phyloP scores from a whole-genome alignment of 2,329 filamentous ascomycete genomes.

The Nigrospora oryzae region DNA sequence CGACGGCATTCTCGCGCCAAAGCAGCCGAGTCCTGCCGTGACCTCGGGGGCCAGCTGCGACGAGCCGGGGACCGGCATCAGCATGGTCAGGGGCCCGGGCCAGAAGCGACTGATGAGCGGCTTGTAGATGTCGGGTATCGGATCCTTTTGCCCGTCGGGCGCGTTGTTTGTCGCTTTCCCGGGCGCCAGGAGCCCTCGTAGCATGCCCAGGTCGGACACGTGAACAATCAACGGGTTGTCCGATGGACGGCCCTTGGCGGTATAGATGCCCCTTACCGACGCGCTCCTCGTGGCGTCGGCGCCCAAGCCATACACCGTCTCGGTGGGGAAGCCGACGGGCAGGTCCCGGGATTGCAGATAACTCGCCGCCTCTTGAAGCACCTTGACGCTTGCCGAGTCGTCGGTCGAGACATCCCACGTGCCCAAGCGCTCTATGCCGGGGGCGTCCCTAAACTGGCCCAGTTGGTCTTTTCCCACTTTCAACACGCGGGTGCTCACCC shows the following conservation, averaged over 20 bases:
- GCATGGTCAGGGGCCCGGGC: conserved; percentile 88
- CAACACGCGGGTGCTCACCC: conserved; percentile 13
- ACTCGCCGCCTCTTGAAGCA: conserved; percentile 55
- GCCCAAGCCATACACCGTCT: conserved; percentile 96
- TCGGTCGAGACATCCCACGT: conserved; percentile 16
- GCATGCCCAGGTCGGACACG: conserved; percentile 71
- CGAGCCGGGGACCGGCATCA: conserved; percentile 65
- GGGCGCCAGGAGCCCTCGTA: conserved; percentile 50
- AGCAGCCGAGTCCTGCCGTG: conserved; percentile 74
- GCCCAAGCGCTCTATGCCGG: conserved; percentile 12
- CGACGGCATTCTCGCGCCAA: conserved; percentile 84
- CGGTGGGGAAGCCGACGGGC: conserved; percentile 92
- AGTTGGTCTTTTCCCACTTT: conserved; percentile 12
- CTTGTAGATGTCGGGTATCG: conserved; percentile 67
- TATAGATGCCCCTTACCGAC: conserved; percentile 86
- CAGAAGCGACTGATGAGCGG: conserved; percentile 77
- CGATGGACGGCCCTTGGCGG: conserved; percentile 79
- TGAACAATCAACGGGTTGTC: conserved; percentile 97
- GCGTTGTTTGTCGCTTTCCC: conserved; percentile 12
- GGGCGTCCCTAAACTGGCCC: conserved; percentile 15
- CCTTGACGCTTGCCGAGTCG: conserved; percentile 11
- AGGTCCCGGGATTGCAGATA: conserved; percentile 56
- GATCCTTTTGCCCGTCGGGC: conserved; percentile 20
- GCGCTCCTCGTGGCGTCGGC: conserved; percentile 83
- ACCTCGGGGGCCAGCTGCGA: conserved; percentile 81